These are phyloP conservation scores for Syncephalastrum sp. DNA, from an alignment of 371 early-diverging fungal species.

Conservation along the genomic window DNA sequence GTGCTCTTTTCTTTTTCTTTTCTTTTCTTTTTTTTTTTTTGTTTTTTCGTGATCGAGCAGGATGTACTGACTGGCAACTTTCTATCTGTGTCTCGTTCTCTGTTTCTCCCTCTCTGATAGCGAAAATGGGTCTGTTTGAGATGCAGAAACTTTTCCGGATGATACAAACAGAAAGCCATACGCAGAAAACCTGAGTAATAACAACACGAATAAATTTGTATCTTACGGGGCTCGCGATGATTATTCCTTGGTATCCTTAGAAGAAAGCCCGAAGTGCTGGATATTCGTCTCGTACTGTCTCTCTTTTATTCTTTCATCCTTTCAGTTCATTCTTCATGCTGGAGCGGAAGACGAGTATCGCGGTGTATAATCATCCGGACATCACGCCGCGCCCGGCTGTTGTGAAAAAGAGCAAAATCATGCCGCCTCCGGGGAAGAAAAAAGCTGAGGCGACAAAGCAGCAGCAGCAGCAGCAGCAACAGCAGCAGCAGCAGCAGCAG, in stretches of 20 bases:
- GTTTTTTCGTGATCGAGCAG: background rate
- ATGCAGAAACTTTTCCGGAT: constrained; percentile 40
- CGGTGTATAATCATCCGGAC: no score
- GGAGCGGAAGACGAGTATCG: no score
- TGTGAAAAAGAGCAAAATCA: no score
- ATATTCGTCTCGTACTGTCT: background rate
- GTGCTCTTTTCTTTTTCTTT: background rate
- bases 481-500: no score
- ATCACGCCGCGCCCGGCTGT: no score
- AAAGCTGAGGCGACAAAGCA: no score
- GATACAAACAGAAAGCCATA: constrained; percentile 7
- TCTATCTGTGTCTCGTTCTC: background rate
- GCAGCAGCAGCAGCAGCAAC: no score
- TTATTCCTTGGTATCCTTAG: constrained; percentile 1
- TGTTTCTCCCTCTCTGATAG: constrained; percentile 12
- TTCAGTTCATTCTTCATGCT: no score
- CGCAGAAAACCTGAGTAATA: no score
- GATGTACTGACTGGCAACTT: background rate
- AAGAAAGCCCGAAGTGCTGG: background rate
- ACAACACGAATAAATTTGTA: no score
- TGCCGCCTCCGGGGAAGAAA: no score
- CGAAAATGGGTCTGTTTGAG: constrained; percentile 46
- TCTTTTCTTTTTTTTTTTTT: background rate
- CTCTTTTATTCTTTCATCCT: background rate
- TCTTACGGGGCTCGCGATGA: no score